Evolutionary conservation across 2,329 filamentous ascomycete species (phyloP).

Genomic region (Blumeriella jaapii): DNA sequence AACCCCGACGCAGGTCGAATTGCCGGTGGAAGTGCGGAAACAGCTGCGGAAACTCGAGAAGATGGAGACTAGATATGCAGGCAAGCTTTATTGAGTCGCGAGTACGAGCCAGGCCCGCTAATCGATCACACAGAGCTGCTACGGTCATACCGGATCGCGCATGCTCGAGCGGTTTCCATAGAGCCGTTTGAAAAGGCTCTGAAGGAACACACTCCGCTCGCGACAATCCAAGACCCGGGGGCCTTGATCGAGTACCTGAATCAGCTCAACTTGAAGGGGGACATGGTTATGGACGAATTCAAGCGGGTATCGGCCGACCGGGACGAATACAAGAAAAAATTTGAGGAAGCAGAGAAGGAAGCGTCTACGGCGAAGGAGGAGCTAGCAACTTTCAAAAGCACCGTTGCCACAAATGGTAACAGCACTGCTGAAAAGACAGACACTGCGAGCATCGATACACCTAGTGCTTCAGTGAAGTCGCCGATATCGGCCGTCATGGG

Average conservation of each 20-base stretch:
- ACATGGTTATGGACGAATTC: slow-evolving; percentile 90
- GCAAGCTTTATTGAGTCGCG: slow-evolving; percentile 44
- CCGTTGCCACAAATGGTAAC: slow-evolving; percentile 24
- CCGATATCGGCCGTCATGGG: slow-evolving; percentile 37
- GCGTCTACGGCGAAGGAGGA: slow-evolving; percentile 53
- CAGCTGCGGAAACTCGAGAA: slow-evolving; percentile 43
- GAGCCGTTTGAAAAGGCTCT: slow-evolving; percentile 88
- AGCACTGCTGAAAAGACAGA: slow-evolving; percentile 15
- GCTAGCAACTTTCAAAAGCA: slow-evolving; percentile 40
- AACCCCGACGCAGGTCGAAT: slow-evolving; percentile 1
- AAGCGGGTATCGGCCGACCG: slow-evolving; percentile 77
- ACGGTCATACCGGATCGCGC: slow-evolving; percentile 83
- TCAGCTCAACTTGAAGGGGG: slow-evolving; percentile 72
- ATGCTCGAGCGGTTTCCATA: slow-evolving; percentile 74
- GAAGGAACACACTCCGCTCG: slow-evolving; percentile 83
- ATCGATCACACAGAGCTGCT: slow-evolving; percentile 53
- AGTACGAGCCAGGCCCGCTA: slow-evolving; percentile 6
- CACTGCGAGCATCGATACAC: slow-evolving; percentile 18
- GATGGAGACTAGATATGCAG: slow-evolving; percentile 65
- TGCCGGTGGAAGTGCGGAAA: slow-evolving; percentile 10
- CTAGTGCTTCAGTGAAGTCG: slow-evolving; percentile 32
- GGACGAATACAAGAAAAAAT: slow-evolving; percentile 66
- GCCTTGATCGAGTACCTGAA: slow-evolving; percentile 83
- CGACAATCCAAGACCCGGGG: slow-evolving; percentile 74
- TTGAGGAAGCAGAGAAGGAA: slow-evolving; percentile 55